Evolutionary conservation across 352 stramenopile genomes (phyloP).

Genomic region (Phytophthora idaei): DNA sequence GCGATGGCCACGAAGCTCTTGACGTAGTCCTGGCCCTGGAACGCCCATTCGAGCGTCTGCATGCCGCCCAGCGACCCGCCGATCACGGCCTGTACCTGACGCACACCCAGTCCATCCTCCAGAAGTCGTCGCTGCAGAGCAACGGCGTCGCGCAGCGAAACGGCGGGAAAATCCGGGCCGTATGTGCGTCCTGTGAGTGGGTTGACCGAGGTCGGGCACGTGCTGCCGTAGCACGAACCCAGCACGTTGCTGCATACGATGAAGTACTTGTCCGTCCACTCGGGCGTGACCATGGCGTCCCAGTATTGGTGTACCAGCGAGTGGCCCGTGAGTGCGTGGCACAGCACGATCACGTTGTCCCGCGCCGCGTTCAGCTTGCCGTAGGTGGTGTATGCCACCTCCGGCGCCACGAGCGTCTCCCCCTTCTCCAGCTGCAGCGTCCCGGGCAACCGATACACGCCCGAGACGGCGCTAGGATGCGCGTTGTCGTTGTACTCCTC

Average conservation of each 20-base stretch:
- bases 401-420: slow-evolving; percentile 60
- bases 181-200: slow-evolving; percentile 76
- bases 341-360: slow-evolving; percentile 95
- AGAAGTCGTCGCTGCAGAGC: slow-evolving; percentile 90
- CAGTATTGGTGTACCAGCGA: slow-evolving; percentile 94
- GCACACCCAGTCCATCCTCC: slow-evolving; percentile 87
- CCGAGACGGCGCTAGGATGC: slow-evolving; percentile 52
- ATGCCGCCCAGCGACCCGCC: slow-evolving; percentile 97
- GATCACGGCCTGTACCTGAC: slow-evolving; percentile 90
- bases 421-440: slow-evolving; percentile 71
- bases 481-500: slow-evolving; percentile 67
- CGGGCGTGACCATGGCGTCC: slow-evolving; percentile 92
- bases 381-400: slow-evolving; percentile 96
- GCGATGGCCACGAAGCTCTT: slow-evolving; percentile 93
- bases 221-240: slow-evolving; percentile 95
- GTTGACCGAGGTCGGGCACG: slow-evolving; percentile 84
- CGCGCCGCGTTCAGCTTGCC: slow-evolving; percentile 85
- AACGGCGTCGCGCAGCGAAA: slow-evolving; percentile 95
- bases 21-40: slow-evolving; percentile 86
- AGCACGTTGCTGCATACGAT: slow-evolving; percentile 97
- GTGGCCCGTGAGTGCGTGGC: slow-evolving; percentile 96
- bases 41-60: slow-evolving; percentile 97
- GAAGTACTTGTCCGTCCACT: slow-evolving; percentile 97
- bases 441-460: slow-evolving; percentile 45
- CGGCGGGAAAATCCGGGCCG: slow-evolving; percentile 88